Conservation (phyloP, 2,329 filamentous ascomycete genomes). For the Didymella keratinophila region DNA sequence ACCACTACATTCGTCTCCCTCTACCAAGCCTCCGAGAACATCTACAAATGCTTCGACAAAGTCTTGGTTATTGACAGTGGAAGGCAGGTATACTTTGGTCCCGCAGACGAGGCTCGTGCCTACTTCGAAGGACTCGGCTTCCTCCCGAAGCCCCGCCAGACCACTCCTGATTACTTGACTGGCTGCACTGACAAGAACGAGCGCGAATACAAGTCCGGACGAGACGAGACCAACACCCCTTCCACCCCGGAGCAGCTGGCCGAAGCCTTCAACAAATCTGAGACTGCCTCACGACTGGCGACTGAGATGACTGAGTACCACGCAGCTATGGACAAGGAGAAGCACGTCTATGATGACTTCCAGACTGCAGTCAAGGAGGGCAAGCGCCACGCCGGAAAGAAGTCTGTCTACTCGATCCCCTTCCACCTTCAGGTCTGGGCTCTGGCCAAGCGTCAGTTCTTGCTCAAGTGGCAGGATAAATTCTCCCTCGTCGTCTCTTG, state of each 20-base stretch:
- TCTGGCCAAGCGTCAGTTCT: constrained; percentile 82
- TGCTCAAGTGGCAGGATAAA: constrained; percentile 85
- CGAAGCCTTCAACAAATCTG: constrained; percentile 73
- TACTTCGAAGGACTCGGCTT: constrained; percentile 85
- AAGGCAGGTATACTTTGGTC: constrained; percentile 78
- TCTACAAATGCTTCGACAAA: constrained; percentile 82
- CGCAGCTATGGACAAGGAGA: constrained; percentile 67
- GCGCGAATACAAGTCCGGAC: constrained; percentile 74
- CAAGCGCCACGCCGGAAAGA: constrained; percentile 76
- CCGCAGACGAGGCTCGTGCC: constrained; percentile 68
- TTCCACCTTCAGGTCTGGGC: constrained; percentile 86
- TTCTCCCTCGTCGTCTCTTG: constrained; percentile 79
- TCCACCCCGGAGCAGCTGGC: constrained; percentile 71
- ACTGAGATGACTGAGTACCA: constrained; percentile 76
- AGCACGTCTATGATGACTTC: constrained; percentile 77
- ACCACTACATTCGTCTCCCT: constrained; percentile 85
- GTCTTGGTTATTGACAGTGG: constrained; percentile 82
- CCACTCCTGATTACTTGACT: constrained; percentile 81
- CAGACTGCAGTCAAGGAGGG: constrained; percentile 76
- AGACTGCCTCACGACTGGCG: constrained; percentile 63
- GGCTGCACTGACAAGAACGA: constrained; percentile 87
- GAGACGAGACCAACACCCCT: constrained; percentile 71
- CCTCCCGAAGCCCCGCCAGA: constrained; percentile 76
- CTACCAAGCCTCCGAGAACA: constrained; percentile 85
- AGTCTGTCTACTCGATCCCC: constrained; percentile 82